These are phyloP conservation scores for Euphorbia pulcherrima DNA, from an alignment of 345 rosid species.

Conservation along the genomic window DNA sequence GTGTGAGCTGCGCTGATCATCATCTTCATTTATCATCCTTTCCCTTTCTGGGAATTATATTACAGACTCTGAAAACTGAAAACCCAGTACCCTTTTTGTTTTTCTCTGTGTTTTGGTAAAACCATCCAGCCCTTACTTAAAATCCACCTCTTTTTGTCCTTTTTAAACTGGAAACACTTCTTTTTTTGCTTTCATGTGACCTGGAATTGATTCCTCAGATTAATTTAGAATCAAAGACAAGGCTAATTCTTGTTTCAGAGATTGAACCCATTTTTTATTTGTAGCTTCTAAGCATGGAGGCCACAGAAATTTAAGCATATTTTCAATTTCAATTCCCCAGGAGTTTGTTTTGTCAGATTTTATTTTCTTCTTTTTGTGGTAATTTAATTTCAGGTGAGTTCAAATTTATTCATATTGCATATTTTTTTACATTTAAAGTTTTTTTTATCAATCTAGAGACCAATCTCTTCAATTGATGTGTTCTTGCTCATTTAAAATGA, in stretches of 20 bases:
- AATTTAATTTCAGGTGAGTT: conserved; percentile 25
- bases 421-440: too few relatives aligned
- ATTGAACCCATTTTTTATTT: neutral
- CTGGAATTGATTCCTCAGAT: conserved; percentile 18
- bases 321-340: conserved; percentile 6
- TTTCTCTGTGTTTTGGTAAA: conserved; percentile 22
- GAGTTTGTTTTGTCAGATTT: too few relatives aligned
- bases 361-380: neutral
- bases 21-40: neutral
- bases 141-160: conserved; percentile 9
- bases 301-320: conserved; percentile 37
- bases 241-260: neutral
- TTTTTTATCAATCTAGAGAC: neutral
- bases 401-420: neutral
- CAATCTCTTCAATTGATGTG: neutral
- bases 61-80: neutral
- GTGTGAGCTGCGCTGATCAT: too few relatives aligned
- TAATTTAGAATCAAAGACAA: conserved; percentile 2
- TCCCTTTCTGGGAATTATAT: neutral
- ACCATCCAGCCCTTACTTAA: conserved; percentile 10
- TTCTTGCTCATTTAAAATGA: conserved; percentile 24
- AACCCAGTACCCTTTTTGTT: conserved; percentile 6
- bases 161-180: conserved; percentile 4
- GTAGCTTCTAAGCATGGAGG: conserved; percentile 31
- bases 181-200: conserved; percentile 13